These are phyloP conservation scores for Ceratocystis alfenasii DNA, from an alignment of 2,329 filamentous ascomycete species.

Conservation along the genomic window DNA sequence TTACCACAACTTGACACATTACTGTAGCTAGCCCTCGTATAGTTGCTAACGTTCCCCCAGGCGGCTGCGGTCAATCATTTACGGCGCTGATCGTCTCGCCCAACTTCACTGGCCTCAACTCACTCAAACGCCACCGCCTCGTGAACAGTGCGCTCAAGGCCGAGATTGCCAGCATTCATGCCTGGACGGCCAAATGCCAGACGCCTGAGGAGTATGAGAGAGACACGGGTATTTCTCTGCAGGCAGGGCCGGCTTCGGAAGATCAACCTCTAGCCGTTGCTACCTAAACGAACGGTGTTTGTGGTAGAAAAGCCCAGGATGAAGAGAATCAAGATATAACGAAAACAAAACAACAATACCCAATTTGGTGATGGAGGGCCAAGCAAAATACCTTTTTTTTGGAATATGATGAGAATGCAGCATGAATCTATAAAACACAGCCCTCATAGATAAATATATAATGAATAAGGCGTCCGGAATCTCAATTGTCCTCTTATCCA, in stretches of 20 bases:
- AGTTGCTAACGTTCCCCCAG: conserved; percentile 29
- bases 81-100: conserved; percentile 50
- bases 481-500: neutral
- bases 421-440: neutral
- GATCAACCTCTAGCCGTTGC: conserved; percentile 21
- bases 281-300: conserved; percentile 25
- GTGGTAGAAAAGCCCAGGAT: neutral
- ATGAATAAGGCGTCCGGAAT: neutral
- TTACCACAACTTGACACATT: neutral
- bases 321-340: neutral
- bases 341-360: conserved; percentile 11
- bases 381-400: neutral
- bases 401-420: neutral
- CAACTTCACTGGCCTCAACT: conserved; percentile 57
- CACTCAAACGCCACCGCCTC: conserved; percentile 72
- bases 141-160: conserved; percentile 74
- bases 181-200: conserved; percentile 89
- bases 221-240: conserved; percentile 33
- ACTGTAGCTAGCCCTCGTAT: conserved; percentile 19
- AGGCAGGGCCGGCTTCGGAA: conserved; percentile 32
- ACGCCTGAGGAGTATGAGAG: conserved; percentile 82
- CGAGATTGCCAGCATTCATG: conserved; percentile 84
- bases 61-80: conserved; percentile 51
- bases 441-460: neutral
- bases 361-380: neutral